Evolutionary conservation across 352 stramenopile species (phyloP), one percentile per base, ranked within the genome.

Genomic region (Saprolegnia diclina): DNA sequence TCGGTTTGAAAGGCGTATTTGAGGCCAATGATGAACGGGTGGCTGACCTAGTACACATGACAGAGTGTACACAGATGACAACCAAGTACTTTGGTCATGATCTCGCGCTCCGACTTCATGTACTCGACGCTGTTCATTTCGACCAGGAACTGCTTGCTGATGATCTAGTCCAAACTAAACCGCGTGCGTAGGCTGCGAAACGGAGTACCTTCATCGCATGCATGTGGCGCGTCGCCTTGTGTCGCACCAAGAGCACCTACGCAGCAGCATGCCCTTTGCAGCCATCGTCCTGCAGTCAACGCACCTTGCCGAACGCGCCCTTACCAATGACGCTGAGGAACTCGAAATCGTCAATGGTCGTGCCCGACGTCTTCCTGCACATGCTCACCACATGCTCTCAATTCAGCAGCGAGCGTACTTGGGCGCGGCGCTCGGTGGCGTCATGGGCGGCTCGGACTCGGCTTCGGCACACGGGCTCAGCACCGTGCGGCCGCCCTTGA

Each of bases 181-280:
- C n/a, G n/a, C n/a, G n/a, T n/a, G n/a, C n/a, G n/a, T n/a, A n/a
- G n/a, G n/a, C n/a, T n/a, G n/a, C n/a, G n/a, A n/a, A n/a, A n/a
- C n/a, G n/a, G n/a, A n/a, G n/a, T 64, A 89, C 83, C 79, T 94
- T 94, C 85, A 94, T 94, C 21, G 85, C 83, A 54, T 90, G 83
- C 32, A 94, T 76, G 67, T 81, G 79, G 61, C 72, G 76, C 0
- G 79, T 84, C 46, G 73, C 75, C 54, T 63, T 69, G 64, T 92
- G 82, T 35, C 84, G 83, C 26, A 94, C 85, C 56, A 94, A 75
- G 61, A 94, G 64, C 50, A 94, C 84, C n/a, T 21, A 62, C 29
- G 5, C 29, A n/a, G n/a, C 29, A 35, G 2, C 29, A 35, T 35
- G 40, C 7, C 18, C 50, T 22, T 46, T 10, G 22, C 37, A 21